These are phyloP conservation scores for Geranium incanum DNA, from an alignment of 441 rosid genomes.

Conservation along the genomic window DNA sequence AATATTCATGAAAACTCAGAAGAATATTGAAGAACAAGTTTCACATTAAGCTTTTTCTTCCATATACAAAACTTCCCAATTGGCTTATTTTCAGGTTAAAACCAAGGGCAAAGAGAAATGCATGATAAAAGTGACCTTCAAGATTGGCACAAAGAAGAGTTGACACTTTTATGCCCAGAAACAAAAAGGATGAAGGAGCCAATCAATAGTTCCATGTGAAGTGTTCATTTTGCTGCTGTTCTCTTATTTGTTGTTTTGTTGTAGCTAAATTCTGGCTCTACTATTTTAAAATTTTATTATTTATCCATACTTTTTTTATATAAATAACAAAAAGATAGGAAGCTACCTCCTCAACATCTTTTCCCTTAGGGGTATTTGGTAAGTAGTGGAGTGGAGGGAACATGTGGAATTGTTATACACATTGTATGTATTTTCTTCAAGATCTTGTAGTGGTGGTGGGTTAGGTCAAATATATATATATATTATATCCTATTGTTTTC, in stretches of 20 bases:
- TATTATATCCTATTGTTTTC: too few relatives aligned
- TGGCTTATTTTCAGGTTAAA: not conserved
- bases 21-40: not conserved
- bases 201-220: not conserved
- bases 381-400: not conserved
- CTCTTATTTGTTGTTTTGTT: not conserved
- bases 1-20: not conserved
- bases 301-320: not conserved
- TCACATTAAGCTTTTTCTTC: not conserved
- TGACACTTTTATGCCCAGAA: not conserved
- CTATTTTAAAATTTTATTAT: not conserved
- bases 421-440: not conserved
- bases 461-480: not conserved
- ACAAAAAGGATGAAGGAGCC: slow-evolving; percentile 1
- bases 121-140: not conserved
- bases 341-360: not conserved
- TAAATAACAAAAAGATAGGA: not conserved
- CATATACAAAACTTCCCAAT: not conserved
- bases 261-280: not conserved
- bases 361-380: not conserved
- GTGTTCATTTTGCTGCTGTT: not conserved
- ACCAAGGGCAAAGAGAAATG: not conserved
- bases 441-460: not conserved
- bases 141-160: not conserved
- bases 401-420: not conserved